Evolutionary conservation across 164 flowering plant species (phyloP), one percentile per base, ranked within the genome.

Genomic region (Kingdonia uniflora): DNA sequence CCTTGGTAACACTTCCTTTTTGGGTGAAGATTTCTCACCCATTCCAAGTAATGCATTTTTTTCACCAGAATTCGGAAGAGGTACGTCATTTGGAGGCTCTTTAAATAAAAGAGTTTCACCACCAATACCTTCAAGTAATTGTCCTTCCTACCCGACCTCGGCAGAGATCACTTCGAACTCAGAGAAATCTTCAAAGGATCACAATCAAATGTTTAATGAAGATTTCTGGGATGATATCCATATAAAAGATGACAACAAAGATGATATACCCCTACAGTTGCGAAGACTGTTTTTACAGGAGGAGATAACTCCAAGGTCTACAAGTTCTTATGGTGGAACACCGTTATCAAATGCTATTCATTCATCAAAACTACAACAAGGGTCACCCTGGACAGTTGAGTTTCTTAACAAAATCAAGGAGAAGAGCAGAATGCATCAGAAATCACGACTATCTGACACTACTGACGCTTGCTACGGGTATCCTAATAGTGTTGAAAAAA

Each of bases 371-470:
- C 59, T 54, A 51, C 85, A 63, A 54, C 65, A 72, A 58, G 80
- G 81, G 49, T 81, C 99, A 52, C 95, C 97, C 6, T 88, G 95
- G 97, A 86, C 89, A 10, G 66, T 74, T 16, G 95, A 86, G 52
- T 88, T 92, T 70, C 85, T 92, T 10, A 88, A 86, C 68, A 75
- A 79, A 71, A 63, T 92, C 49, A 76, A 74, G 65, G 89, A 84
- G 58, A 92, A 82, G 71, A 81, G 80, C 65, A 78, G 66, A 67
- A 54, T 61, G 59, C 81, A 71, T 19, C 68, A 73, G 62, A 72
- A 74, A 52, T 65, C 80, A 43, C 70, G 71, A 59, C 76, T 77
- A 49, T n/a, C 63, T 60, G 65, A 62, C 42, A 19, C 64, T 51
- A 47, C 74, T 60, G 14, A 66, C 35, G 60, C 76, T 64, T 51